A percentile compares a stretch with the other conserved stretches of the same genome.
These are phyloP conservation scores for Clarireedia paspali DNA, from an alignment of 2,329 filamentous ascomycete genomes.

Conservation along the genomic window DNA sequence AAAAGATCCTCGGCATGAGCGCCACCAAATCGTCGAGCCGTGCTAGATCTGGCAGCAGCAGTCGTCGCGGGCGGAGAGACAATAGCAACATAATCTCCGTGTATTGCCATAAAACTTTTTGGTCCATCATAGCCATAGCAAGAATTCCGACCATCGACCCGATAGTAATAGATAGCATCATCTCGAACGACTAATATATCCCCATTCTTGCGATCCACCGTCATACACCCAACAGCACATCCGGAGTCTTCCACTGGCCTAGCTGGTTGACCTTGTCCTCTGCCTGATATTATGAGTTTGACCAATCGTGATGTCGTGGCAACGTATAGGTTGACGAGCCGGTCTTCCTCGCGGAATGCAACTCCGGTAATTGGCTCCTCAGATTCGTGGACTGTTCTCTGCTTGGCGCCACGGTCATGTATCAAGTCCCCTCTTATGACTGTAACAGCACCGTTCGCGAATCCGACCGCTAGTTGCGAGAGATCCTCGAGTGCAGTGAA, in stretches of 20 bases:
- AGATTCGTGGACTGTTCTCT: slow-evolving; percentile 91
- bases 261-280: slow-evolving; percentile 81
- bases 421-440: slow-evolving; percentile 90
- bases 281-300: slow-evolving; percentile 78
- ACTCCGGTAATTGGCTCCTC: slow-evolving; percentile 94
- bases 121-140: slow-evolving; percentile 87
- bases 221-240: slow-evolving; percentile 93
- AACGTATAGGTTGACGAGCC: slow-evolving; percentile 74
- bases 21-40: slow-evolving; percentile 66
- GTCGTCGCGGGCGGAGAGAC: slow-evolving; percentile 61
- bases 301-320: slow-evolving; percentile 84
- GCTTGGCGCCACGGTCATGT: slow-evolving; percentile 88
- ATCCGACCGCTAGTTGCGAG: slow-evolving; percentile 88
- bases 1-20: slow-evolving; percentile 70
- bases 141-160: slow-evolving; percentile 72
- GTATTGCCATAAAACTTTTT: slow-evolving; percentile 74
- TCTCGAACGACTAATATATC: slow-evolving; percentile 89
- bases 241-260: slow-evolving; percentile 84
- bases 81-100: slow-evolving; percentile 78
- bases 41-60: slow-evolving; percentile 40
- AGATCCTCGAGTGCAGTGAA: slow-evolving; percentile 83
- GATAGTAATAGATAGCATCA: slow-evolving; percentile 94
- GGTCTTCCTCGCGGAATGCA: slow-evolving; percentile 57
- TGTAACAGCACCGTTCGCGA: slow-evolving; percentile 90
- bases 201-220: slow-evolving; percentile 67